phyloP scores from a whole-genome alignment of 208 protist genomes.

The Naegleria lovaniensis region DNA sequence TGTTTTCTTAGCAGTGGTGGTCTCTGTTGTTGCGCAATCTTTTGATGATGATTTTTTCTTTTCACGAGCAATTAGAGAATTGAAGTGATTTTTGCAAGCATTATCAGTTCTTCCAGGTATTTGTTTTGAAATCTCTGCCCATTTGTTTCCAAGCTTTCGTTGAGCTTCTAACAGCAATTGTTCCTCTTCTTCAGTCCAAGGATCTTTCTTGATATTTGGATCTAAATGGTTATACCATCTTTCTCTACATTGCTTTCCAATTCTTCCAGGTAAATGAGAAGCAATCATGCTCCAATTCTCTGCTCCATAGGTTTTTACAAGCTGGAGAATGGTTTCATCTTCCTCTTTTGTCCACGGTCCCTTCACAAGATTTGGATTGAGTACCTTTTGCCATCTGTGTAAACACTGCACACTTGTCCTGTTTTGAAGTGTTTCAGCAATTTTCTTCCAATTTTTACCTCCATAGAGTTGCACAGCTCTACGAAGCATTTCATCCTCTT shows the following conservation, averaged over 20 bases:
- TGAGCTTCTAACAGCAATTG: slow-evolving; percentile 49
- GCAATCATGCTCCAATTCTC: slow-evolving; percentile 32
- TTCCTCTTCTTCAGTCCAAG: slow-evolving; percentile 49
- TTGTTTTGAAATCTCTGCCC: slow-evolving; percentile 63
- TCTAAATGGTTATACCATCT: slow-evolving; percentile 34
- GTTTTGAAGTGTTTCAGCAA: slow-evolving; percentile 25
- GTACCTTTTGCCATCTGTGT: slow-evolving; percentile 34
- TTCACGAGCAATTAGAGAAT: slow-evolving; percentile 52
- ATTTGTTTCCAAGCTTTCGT: slow-evolving; percentile 53
- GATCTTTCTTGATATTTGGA: slow-evolving; percentile 28
- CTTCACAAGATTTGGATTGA: slow-evolving; percentile 27
- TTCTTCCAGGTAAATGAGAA: slow-evolving; percentile 28
- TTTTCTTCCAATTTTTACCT: slow-evolving; percentile 34
- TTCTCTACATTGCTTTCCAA: slow-evolving; percentile 36
- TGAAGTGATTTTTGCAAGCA: slow-evolving; percentile 69
- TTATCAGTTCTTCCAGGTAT: slow-evolving; percentile 61
- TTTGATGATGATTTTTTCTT: neutral
- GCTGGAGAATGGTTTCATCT: slow-evolving; percentile 20
- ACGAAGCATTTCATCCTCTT: slow-evolving; percentile 24
- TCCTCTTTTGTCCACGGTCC: slow-evolving; percentile 32
- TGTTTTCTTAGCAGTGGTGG: neutral
- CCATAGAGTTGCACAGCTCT: neutral
- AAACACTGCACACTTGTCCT: slow-evolving; percentile 28
- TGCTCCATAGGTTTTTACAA: slow-evolving; percentile 28
- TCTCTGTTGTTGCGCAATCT: neutral